These are phyloP conservation scores for Poteriospumella lacustris DNA, from an alignment of 108 stramenopile species.

Conservation along the genomic window DNA sequence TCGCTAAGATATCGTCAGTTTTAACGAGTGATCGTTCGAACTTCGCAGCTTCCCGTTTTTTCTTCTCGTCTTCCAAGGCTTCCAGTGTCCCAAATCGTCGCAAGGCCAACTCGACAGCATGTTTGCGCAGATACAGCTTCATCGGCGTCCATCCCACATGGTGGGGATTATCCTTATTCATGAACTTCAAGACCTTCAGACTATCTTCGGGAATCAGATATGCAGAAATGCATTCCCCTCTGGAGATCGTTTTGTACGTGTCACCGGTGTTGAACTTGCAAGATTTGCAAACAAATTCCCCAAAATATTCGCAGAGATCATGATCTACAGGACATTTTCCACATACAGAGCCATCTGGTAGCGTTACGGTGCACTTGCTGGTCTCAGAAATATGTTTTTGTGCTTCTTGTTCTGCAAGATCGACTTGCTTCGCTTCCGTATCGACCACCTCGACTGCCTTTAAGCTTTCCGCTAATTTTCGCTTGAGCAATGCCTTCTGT, in stretches of 20 bases:
- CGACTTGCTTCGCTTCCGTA: too few relatives aligned
- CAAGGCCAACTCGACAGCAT: not conserved
- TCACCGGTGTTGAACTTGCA: not conserved
- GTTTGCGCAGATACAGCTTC: constrained; percentile 31
- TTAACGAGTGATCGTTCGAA: not conserved
- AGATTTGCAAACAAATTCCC: not conserved
- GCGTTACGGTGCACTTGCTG: not conserved
- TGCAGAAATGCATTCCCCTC: not conserved
- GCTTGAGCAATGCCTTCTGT: not conserved
- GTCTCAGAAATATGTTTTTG: not conserved
- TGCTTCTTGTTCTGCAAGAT: not conserved
- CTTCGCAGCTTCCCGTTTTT: constrained; percentile 16
- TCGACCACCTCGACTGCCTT: not conserved
- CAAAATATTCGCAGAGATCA: not conserved
- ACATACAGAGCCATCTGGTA: not conserved
- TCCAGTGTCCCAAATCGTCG: not conserved
- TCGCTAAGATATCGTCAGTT: too few relatives aligned
- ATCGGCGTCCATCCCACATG: constrained; percentile 25
- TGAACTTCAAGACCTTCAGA: not conserved
- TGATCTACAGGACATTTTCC: not conserved
- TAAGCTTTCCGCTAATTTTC: not conserved
- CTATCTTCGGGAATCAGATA: not conserved
- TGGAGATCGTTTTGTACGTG: not conserved
- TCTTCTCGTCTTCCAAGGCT: constrained; percentile 4
- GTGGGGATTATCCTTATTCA: not conserved